Base-by-base conservation (phyloP, 495 filamentous ascomycete genomes). In the Aspergillus wentii region DNA sequence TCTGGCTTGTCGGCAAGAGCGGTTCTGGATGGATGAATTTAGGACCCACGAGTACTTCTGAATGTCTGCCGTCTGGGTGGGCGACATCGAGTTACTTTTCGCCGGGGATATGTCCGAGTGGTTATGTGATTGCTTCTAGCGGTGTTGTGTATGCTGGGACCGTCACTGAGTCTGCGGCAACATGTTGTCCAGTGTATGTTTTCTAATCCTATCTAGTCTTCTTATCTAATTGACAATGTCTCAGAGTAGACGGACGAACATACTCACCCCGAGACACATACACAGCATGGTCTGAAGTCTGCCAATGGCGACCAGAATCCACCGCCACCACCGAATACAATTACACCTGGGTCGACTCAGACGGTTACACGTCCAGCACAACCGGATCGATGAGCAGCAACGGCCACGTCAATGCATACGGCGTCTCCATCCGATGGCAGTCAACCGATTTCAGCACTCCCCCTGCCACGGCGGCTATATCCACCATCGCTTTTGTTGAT, bases 31-130 rank as follows among this genome's bases (percentile, higher is more conserved):
- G 41, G 41, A 44, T 44, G 41, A 32, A 44, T 14, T 19, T 44
- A 25, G 41, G 41, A 2, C 41, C 41, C 0, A 14, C 15, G 11
- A 31, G 17, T 14, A 36, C 27, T 2, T 18, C 41, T 7, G 26
- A 44, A 33, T 44, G 34, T 32, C 28, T 44, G 17, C 41, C 41
- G 14, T 44, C 41, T 8, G 33, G 41, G 10, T 44, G 34, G 33
- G 3, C 17, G 11, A 13, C 28, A 19, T 32, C 41, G 14, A 38
- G 21, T 33, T 29, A 34, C 13, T 44, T 16, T 28, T 38, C 41
- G 5, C 34, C 41, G 3, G 41, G 41, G 11, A 17, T 44, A 32
- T 44, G 41, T 26, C 41, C 41, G 10, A 38, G 31, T 33, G 31
- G 31, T 18, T 33, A 33, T 33, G 2, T 8, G 2, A 33, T 33